Evolutionary conservation across 805 yeast genomes (phyloP).

Genomic region (Ogataea populi-albae): DNA sequence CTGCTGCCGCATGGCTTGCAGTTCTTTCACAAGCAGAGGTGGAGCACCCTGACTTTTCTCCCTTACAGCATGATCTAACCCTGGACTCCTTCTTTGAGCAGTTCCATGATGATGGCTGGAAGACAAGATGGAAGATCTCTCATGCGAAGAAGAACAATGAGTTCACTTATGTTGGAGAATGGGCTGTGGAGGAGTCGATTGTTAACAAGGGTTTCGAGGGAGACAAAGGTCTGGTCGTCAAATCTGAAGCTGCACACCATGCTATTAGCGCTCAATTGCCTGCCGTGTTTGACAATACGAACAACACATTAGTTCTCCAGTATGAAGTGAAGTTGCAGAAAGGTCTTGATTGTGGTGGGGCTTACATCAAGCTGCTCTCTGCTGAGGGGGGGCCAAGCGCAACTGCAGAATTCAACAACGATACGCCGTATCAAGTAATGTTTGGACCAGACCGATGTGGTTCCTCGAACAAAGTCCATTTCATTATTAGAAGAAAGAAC

Average conservation of each 20-base stretch:
- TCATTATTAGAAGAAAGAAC: slow-evolving; percentile 61
- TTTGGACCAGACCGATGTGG: slow-evolving; percentile 96
- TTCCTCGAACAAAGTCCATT: slow-evolving; percentile 71
- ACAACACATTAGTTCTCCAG: slow-evolving; percentile 73
- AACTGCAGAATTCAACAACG: slow-evolving; percentile 49
- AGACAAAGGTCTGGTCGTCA: slow-evolving; percentile 76
- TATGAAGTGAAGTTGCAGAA: slow-evolving; percentile 85
- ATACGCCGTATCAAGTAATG: slow-evolving; percentile 79
- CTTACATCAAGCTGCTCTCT: slow-evolving; percentile 73
- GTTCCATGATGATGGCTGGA: slow-evolving; percentile 42
- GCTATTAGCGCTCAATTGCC: slow-evolving; percentile 71
- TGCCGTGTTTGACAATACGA: slow-evolving; percentile 54
- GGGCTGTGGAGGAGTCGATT: slow-evolving; percentile 67
- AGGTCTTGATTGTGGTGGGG: slow-evolving; percentile 83
- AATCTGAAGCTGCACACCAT: slow-evolving; percentile 73
- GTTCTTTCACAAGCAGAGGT: slow-evolving; percentile 16
- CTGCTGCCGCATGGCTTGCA: slow-evolving; percentile 2
- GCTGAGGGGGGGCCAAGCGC: slow-evolving; percentile 35
- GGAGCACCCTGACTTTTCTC: slow-evolving; percentile 34
- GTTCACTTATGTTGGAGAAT: slow-evolving; percentile 64
- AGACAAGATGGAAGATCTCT: slow-evolving; percentile 59
- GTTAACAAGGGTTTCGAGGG: slow-evolving; percentile 56
- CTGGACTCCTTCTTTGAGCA: slow-evolving; percentile 62
- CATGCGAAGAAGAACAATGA: slow-evolving; percentile 50
- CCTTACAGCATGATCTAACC: slow-evolving; percentile 38